These are phyloP conservation scores for Populus hybrid DNA, from an alignment of 441 rosid species.

Conservation along the genomic window DNA sequence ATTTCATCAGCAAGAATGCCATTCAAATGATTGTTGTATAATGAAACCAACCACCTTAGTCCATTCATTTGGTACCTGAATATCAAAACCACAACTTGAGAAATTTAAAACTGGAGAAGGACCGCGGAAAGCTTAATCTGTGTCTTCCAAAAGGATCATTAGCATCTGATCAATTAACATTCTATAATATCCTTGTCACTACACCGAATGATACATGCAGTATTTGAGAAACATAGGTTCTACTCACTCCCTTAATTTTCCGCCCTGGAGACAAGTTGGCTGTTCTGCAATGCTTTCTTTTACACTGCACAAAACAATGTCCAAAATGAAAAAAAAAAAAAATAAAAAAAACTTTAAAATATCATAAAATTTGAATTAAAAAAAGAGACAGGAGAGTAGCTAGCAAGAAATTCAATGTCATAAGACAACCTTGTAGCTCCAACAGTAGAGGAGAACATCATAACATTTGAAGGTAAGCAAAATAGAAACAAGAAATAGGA, in stretches of 20 bases:
- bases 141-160: neutral
- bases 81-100: slow-evolving; percentile 25
- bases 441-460: neutral
- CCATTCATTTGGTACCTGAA: slow-evolving; percentile 97
- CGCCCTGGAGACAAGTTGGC: slow-evolving; percentile 68
- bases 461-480: neutral
- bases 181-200: neutral
- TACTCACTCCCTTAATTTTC: slow-evolving; percentile 93
- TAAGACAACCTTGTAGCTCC: neutral
- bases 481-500: slow-evolving; percentile 2
- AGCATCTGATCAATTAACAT: neutral
- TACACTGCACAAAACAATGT: slow-evolving; percentile 52
- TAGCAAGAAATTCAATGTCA: neutral
- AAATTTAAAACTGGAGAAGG: slow-evolving; percentile 6
- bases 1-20: slow-evolving; percentile 98
- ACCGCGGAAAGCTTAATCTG: neutral
- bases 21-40: slow-evolving; percentile 87
- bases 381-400: neutral
- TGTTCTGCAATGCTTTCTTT: slow-evolving; percentile 86
- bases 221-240: slow-evolving; percentile 9
- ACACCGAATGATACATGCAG: neutral
- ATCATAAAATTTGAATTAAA: neutral
- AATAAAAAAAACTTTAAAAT: too few species aligned
- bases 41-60: slow-evolving; percentile 87
- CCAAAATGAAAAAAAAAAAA: too few species aligned